Evolutionary conservation across 2,329 filamentous ascomycete species (phyloP), one percentile per base, ranked within the genome.

Genomic region (Colletotrichum musicola): DNA sequence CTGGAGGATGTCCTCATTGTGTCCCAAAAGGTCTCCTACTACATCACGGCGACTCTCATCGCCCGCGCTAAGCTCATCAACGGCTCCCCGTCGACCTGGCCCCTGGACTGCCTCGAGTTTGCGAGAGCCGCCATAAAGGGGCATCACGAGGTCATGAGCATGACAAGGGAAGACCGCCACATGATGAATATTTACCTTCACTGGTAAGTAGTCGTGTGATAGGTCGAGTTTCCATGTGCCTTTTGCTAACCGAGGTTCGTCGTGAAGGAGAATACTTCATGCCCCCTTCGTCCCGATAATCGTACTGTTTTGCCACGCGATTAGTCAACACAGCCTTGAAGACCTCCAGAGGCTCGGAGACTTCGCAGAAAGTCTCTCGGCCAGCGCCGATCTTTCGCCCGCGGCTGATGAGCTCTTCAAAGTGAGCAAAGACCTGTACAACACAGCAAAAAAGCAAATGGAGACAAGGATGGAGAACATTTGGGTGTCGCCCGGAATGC

Each of bases 41-140:
- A 65, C 38, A 54, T 38, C 6, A 60, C 63, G 44, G 63, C 56
- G 4, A 65, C 63, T 30, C 40, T 65, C 6, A 54, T 65, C 14
- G 35, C 35, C 27, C 35, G 63, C n/a, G 63, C 49, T 9, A 65
- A 55, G 22, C 27, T 49, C 3, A 14, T 54, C 3, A 47, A 49
- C 6, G 27, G 16, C 3, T 18, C 46, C 20, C n/a, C 49, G 1
- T 25, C 57, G 3, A 46, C 18, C 6, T 47, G 60, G 12, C 54
- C 63, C 2, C 49, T 38, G 1, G 56, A 65, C 4, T 65, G 63
- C 1, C 12, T 65, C 7, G 56, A 47, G 6, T 49, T 46, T 25
- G 63, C 63, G 6, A 0, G 49, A 35, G 42, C 47, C 4, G 49
- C 63, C 5, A 30, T 65, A 10, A n/a, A 54, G 0, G 56, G 47